Evolutionary conservation across 2,329 filamentous ascomycete species (phyloP).

Genomic region (Didymosphaeria variabile): DNA sequence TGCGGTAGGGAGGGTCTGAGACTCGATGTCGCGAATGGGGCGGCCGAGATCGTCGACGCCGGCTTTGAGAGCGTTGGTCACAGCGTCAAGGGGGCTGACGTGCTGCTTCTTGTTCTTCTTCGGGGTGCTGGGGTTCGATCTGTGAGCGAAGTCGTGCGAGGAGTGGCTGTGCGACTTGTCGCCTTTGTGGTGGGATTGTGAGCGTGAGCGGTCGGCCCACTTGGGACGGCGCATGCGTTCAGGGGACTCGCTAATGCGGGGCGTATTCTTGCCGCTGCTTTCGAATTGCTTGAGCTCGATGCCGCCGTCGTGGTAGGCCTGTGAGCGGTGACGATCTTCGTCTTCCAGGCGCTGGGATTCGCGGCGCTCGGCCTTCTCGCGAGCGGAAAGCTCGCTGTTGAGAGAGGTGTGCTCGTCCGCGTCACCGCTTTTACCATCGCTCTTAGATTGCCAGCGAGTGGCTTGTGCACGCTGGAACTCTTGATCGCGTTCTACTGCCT

Average conservation of each 20-base stretch:
- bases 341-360: slow-evolving; percentile 47
- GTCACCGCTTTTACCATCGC: slow-evolving; percentile 40
- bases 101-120: slow-evolving; percentile 27
- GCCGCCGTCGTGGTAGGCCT: slow-evolving; percentile 27
- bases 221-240: slow-evolving; percentile 32
- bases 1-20: slow-evolving; percentile 71
- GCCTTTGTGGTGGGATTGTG: slow-evolving; percentile 30
- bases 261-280: slow-evolving; percentile 11
- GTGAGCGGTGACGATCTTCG: slow-evolving; percentile 26
- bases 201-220: slow-evolving; percentile 43
- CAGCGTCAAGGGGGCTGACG: slow-evolving; percentile 36
- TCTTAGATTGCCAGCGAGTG: slow-evolving; percentile 69
- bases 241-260: slow-evolving; percentile 25
- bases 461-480: slow-evolving; percentile 85
- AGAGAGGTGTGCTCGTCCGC: slow-evolving; percentile 59
- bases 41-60: slow-evolving; percentile 40
- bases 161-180: slow-evolving; percentile 24
- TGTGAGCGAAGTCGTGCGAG: slow-evolving; percentile 4
- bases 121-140: neutral
- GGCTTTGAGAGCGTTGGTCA: slow-evolving; percentile 37
- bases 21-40: slow-evolving; percentile 47
- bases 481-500: slow-evolving; percentile 89
- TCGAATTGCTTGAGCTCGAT: slow-evolving; percentile 44
- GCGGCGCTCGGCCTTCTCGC: slow-evolving; percentile 39
- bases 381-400: slow-evolving; percentile 55